phyloP scores from a whole-genome alignment of 1,139 yeast species.

The Williopsis jadinii region DNA sequence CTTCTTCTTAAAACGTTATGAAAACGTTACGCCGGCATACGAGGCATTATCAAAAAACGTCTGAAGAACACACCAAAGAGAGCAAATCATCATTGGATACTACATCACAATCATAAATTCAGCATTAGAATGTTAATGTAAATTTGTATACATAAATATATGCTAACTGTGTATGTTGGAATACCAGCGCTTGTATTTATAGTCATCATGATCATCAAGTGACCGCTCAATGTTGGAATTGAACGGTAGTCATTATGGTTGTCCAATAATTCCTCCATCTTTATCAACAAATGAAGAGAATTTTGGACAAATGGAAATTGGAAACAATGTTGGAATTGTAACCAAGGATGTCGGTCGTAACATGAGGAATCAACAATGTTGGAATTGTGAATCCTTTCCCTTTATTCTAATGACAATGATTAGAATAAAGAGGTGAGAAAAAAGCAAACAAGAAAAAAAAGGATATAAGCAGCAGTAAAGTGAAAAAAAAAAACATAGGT shows the following conservation, averaged over 20 bases:
- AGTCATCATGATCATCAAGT: conserved; percentile 1
- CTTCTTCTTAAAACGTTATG: conserved; percentile 41
- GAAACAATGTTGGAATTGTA: conserved; percentile 10
- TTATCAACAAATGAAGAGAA: too few relatives aligned
- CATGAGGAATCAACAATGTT: conserved; percentile 1
- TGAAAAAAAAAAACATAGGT: too few relatives aligned
- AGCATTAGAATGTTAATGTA: background rate
- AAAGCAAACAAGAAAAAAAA: too few relatives aligned
- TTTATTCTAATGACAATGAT: background rate
- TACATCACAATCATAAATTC: too few relatives aligned
- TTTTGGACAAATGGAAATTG: too few relatives aligned
- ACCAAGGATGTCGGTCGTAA: conserved; percentile 1
- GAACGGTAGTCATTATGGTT: conserved; percentile 3
- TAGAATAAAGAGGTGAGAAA: too few relatives aligned
- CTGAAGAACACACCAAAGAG: conserved; percentile 2
- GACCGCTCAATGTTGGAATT: conserved; percentile 5
- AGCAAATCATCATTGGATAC: background rate
- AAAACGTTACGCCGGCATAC: conserved; percentile 57
- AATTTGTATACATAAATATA: background rate
- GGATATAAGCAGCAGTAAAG: too few relatives aligned
- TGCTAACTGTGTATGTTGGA: conserved; percentile 1
- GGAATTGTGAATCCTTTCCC: background rate
- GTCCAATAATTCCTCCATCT: too few relatives aligned
- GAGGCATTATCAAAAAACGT: conserved; percentile 37
- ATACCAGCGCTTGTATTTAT: background rate